A percentile compares a stretch with the other conserved stretches of the same genome.
Conservation (phyloP, 164 flowering plant species). For the Euptelea pleiosperma region DNA sequence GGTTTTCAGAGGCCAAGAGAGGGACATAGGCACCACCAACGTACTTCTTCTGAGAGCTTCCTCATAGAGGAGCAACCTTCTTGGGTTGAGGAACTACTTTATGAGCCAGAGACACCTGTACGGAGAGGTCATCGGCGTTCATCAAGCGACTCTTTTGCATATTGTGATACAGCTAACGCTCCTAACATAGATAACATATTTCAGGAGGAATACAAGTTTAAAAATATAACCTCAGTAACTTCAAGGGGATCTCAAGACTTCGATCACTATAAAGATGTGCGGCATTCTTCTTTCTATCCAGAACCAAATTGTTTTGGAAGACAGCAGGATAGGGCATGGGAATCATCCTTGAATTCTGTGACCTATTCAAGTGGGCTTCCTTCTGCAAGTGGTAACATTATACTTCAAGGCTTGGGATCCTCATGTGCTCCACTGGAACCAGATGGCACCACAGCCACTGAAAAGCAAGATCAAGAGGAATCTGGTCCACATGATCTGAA, state of each 20-base stretch:
- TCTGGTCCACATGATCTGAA: constrained; percentile 34
- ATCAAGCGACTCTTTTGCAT: constrained; percentile 90
- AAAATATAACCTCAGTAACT: constrained; percentile 34
- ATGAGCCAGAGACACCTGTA: constrained; percentile 86
- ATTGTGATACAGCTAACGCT: constrained; percentile 47
- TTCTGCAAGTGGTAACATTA: constrained; percentile 32
- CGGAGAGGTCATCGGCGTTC: constrained; percentile 79
- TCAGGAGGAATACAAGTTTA: constrained; percentile 44
- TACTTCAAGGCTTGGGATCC: constrained; percentile 35
- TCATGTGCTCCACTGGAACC: constrained; percentile 30
- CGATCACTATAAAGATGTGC: constrained; percentile 41
- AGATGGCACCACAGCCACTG: constrained; percentile 34
- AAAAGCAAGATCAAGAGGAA: constrained; percentile 41
- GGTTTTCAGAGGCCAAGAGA: constrained; percentile 55
- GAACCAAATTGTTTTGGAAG: constrained; percentile 37
- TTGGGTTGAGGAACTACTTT: constrained; percentile 92
- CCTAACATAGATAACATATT: constrained; percentile 36
- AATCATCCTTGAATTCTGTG: constrained; percentile 34
- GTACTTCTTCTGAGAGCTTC: constrained; percentile 79
- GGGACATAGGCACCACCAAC: constrained; percentile 57
- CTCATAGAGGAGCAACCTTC: constrained; percentile 84
- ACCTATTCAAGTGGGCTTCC: constrained; percentile 30
- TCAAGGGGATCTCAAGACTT: constrained; percentile 57
- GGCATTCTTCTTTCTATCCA: constrained; percentile 38
- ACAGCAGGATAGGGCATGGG: constrained; percentile 46